A percentile compares a stretch with the other conserved stretches of the same genome.
Conservation (phyloP, 169 alveolate species). For the Cryptosporidium parvum region DNA sequence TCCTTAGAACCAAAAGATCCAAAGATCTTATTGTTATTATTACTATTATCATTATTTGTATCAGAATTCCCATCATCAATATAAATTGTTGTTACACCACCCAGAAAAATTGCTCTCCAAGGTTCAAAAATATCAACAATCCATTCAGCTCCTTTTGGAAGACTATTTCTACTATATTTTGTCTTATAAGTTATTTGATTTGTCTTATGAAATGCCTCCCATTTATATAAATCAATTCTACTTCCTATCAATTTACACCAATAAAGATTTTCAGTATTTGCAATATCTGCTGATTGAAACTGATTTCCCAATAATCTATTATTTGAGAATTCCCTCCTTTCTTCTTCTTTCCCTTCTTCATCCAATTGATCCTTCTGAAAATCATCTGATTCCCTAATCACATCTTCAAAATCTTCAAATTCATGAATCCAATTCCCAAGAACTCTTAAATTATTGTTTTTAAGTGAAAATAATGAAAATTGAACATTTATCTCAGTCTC, state of each 20-base stretch:
- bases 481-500: conserved; percentile 79
- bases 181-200: conserved; percentile 35
- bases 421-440: conserved; percentile 78
- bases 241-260: conserved; percentile 80
- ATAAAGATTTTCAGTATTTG: conserved; percentile 73
- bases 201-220: conserved; percentile 70
- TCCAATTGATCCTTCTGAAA: not conserved
- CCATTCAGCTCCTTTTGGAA: conserved; percentile 66
- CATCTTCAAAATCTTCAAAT: conserved; percentile 75
- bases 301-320: not conserved
- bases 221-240: conserved; percentile 77
- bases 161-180: conserved; percentile 7
- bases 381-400: conserved; percentile 28
- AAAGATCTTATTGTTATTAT: not conserved
- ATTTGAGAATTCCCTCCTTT: not conserved
- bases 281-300: conserved; percentile 77
- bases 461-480: conserved; percentile 76
- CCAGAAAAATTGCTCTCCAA: conserved; percentile 59
- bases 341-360: not conserved
- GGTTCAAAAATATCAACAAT: conserved; percentile 66
- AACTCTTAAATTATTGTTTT: conserved; percentile 76
- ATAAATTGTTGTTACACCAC: conserved; percentile 44
- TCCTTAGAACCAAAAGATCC: not conserved
- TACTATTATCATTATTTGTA: not conserved
- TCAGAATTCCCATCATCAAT: conserved; percentile 22